A percentile compares a stretch with the other conserved stretches of the same genome.
Conservation (phyloP, 2,329 filamentous ascomycete species). For the Exophiala mesophila region DNA sequence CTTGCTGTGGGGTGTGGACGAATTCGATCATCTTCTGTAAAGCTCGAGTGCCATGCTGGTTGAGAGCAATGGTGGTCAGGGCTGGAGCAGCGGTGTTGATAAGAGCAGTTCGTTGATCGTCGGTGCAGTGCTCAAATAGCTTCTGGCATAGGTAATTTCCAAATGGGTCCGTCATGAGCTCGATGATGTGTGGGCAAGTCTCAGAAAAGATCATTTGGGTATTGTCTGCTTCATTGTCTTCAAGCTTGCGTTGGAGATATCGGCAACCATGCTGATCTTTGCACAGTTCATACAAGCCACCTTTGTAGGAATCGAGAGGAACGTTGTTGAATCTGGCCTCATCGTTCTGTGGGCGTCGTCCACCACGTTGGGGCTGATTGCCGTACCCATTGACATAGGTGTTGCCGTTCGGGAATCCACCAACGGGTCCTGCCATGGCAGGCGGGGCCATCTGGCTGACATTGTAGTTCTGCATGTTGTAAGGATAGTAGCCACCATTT, state of each 20-base stretch:
- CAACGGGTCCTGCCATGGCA: slow-evolving; percentile 47
- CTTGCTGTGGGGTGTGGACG: slow-evolving; percentile 76
- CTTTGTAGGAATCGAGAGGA: slow-evolving; percentile 71
- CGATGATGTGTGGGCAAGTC: slow-evolving; percentile 87
- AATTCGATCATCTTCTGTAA: slow-evolving; percentile 99
- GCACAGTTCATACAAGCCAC: slow-evolving; percentile 83
- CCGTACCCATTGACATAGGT: slow-evolving; percentile 42
- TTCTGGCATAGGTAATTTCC: slow-evolving; percentile 99
- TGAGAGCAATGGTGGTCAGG: slow-evolving; percentile 88
- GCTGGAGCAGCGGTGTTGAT: slow-evolving; percentile 84
- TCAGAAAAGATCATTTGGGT: slow-evolving; percentile 92
- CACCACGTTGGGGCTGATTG: slow-evolving; percentile 61
- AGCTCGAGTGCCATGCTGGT: slow-evolving; percentile 94
- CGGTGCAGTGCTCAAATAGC: slow-evolving; percentile 88
- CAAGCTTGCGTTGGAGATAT: slow-evolving; percentile 93
- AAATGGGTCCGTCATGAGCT: slow-evolving; percentile 98
- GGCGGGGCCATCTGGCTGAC: slow-evolving; percentile 22
- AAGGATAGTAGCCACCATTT: slow-evolving; percentile 48
- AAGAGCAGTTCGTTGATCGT: slow-evolving; percentile 87
- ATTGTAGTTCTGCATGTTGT: slow-evolving; percentile 29
- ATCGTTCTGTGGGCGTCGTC: slow-evolving; percentile 55
- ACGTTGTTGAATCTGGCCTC: slow-evolving; percentile 73
- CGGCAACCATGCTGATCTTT: slow-evolving; percentile 96
- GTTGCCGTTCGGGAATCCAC: too few relatives aligned
- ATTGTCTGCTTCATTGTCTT: slow-evolving; percentile 77